Base-by-base conservation (phyloP, 192 early-diverging fungal species). In the Rhizoclosmatium sp. region DNA sequence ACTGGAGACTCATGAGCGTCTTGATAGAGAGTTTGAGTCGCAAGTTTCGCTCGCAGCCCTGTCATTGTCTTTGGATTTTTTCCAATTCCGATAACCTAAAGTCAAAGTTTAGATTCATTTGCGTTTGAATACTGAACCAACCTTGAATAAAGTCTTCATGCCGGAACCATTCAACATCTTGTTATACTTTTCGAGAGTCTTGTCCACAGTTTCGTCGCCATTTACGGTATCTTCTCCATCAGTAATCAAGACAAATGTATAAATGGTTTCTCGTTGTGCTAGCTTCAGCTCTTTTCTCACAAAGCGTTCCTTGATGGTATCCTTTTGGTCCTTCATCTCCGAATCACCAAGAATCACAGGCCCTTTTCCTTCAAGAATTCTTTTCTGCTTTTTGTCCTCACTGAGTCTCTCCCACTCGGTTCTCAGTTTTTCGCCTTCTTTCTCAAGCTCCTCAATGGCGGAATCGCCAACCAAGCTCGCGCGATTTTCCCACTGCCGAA, bases 201-300 rank as follows among this genome's bases (percentile, higher is more conserved):
- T 47, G 3, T 69, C 67, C 1, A 69, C 44, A 5, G 16, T 14
- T 10, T 69, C 67, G 14, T 69, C 67, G 44, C 23, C 16, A 16
- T 40, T 41, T 7, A 47, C 9, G 7, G 67, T 46, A 47, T 69
- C 67, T 16, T 47, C 67, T 69, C 67, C 67, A 47, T 69, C 67
- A 42, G 9, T 69, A 12, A 69, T 46, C 42, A 69, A 47, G 14
- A 69, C 41, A 47, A 69, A 69, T 12, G 44, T 44, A 69, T 69
- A 44, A 12, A 69, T 19, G 16, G 41, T 69, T 23, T 69, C 42
- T 19, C 42, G 39, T 9, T 12, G 7, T 9, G 42, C n/a, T 16
- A 16, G 14, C 23, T n/a, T 21, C 42, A 69, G 12, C 45, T 47
- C 41, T 19, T 40, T 12, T 47, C 67, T 41, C 7, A 69, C 46